Base-by-base conservation (phyloP, 768 basidiomycete species). In the Asterophora lycoperdoides region DNA sequence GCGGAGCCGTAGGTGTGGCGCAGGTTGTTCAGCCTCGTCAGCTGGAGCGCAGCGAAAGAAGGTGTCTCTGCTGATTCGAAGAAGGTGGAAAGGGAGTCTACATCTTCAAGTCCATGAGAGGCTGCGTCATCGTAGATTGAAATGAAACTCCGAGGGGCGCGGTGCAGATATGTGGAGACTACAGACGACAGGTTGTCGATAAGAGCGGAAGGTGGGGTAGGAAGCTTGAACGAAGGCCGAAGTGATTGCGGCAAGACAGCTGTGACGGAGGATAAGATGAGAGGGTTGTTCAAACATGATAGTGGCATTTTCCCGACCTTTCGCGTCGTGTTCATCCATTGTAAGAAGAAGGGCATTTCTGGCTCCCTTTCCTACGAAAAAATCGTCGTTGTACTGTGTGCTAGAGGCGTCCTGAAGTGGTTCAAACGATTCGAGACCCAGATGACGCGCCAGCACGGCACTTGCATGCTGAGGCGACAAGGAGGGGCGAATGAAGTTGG, bases 371-470 rank as follows among this genome's bases (percentile, higher is more conserved):
- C 79, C 86, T 15, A 89, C 78, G 55, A 89, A 81, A 2, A 64
- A 34, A 37, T 74, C 68, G 41, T 77, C 73, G 32, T 56, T 60
- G 49, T 65, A 52, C 39, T 56, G 58, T 52, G 57, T 46, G 23
- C 62, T 53, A 29, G 68, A 68, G 44, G 67, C 61, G 51, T 70
- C 69, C 44, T 56, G 65, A 23, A 81, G 62, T 19, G 70, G 66
- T 59, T 86, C 83, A 55, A 83, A 82, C 15, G 66, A 66, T 56
- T 89, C 87, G 5, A 89, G 74, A n/a, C 83, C 81, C 9, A 89
- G 75, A 62, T 89, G 86, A 45, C 76, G 78, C 15, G 85, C 78
- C 28, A 90, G 69, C 5, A 73, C 78, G 30, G 78, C 73, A 56
- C 75, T 80, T 36, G 83, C 83, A 42, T 79, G 76, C 35, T 75